Conservation (phyloP, 2,329 filamentous ascomycete species). For the Amauroascus niger region DNA sequence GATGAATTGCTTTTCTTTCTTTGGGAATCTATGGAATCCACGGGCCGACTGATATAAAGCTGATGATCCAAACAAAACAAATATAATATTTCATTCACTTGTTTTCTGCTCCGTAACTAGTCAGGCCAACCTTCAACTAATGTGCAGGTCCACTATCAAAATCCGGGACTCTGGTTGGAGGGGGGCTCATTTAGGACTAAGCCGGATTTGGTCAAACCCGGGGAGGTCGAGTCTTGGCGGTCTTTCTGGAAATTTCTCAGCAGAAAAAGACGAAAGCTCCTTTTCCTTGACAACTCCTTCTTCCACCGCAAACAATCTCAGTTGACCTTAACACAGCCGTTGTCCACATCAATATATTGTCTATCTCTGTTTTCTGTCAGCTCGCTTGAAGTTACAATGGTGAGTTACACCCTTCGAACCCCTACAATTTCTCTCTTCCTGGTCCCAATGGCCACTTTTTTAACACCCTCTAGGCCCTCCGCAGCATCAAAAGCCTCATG, state of each 20-base stretch:
- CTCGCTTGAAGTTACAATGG: slow-evolving; percentile 12
- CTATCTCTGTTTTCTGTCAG: background rate
- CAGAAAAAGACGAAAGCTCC: slow-evolving; percentile 14
- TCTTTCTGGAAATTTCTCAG: slow-evolving; percentile 22
- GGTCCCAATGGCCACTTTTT: background rate
- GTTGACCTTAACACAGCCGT: background rate
- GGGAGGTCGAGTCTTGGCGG: slow-evolving; percentile 17
- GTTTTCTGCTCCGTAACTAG: too few species aligned
- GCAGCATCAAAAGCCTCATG: slow-evolving; percentile 87
- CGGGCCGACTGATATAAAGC: too few species aligned
- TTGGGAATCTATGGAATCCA: background rate
- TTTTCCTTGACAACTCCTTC: background rate
- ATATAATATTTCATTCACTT: too few species aligned
- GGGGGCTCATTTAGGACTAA: background rate
- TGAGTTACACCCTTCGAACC: slow-evolving; percentile 1
- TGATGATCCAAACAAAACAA: too few species aligned
- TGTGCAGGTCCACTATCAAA: background rate
- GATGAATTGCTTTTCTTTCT: background rate
- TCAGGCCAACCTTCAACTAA: too few species aligned
- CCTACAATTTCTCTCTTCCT: background rate
- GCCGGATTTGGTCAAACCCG: background rate
- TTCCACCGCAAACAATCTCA: slow-evolving; percentile 4
- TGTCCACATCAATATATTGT: background rate
- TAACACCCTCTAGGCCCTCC: slow-evolving; percentile 50
- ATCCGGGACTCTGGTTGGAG: too few species aligned